These are phyloP conservation scores for Amphicarpaea edgeworthii DNA, from an alignment of 306 rosid species.

Conservation along the genomic window DNA sequence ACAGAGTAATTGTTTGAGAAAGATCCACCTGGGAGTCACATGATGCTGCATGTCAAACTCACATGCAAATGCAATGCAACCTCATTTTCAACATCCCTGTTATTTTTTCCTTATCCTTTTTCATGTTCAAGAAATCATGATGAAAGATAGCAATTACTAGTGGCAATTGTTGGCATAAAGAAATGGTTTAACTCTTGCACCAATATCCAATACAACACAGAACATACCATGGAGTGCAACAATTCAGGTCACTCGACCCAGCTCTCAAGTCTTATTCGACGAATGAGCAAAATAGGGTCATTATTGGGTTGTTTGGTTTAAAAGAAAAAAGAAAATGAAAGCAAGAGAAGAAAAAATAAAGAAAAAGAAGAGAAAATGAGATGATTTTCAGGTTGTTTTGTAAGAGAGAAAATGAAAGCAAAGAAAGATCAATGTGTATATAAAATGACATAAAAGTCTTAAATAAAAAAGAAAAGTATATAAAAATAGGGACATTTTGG, in stretches of 20 bases:
- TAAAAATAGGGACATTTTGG: too few relatives aligned
- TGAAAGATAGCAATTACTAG: slow-evolving; percentile 5
- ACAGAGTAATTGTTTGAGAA: slow-evolving; percentile 23
- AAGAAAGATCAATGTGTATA: too few relatives aligned
- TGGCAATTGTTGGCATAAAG: neutral
- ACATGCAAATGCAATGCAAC: slow-evolving; percentile 2
- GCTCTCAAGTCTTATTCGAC: neutral
- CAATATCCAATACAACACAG: neutral
- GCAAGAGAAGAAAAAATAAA: too few relatives aligned
- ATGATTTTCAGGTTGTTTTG: too few relatives aligned
- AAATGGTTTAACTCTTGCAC: neutral
- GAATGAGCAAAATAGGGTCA: neutral
- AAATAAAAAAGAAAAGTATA: too few relatives aligned
- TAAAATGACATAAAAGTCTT: too few relatives aligned
- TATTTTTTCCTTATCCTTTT: slow-evolving; percentile 44
- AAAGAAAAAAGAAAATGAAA: too few relatives aligned
- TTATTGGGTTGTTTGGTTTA: too few relatives aligned
- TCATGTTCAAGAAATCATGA: slow-evolving; percentile 35
- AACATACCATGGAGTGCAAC: neutral
- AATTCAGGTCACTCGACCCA: neutral
- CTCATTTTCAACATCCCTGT: neutral
- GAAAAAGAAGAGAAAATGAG: too few relatives aligned
- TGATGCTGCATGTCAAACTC: neutral
- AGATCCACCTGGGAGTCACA: slow-evolving; percentile 17
- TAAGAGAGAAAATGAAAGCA: too few relatives aligned